Base-by-base conservation (phyloP, 768 basidiomycete species). In the Punctularia strigosozonata region DNA sequence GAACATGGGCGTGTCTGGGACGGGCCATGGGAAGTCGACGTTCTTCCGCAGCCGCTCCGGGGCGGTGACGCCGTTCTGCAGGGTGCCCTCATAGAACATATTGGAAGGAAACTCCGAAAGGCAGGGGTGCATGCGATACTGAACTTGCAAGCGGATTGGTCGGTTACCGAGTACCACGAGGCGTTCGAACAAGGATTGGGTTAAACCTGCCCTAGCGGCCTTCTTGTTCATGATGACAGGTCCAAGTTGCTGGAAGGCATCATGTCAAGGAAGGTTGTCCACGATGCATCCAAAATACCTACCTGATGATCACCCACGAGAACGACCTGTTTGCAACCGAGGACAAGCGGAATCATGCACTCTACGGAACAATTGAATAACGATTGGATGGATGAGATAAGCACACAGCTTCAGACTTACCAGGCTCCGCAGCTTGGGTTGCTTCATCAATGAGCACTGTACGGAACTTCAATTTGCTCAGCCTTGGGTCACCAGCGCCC, bases 221-320 rank as follows among this genome's bases (percentile, higher is more conserved):
- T 99, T 98, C 75, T 99, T 99, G 75, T 98, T 99, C 95, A 99
- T 98, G 57, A 99, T 97, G 51, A 98, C 95, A 5, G 95, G 95
- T 1, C 95, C 95, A 36, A 98, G 80, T 71, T 98, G 95, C 67
- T 85, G 56, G 24, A 38, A 23, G 40, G 43, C 21, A 32, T 6
- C 15, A 28, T 33, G 43, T 48, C 30, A 49, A 35, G 20, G 36
- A 12, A 36, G 23, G 19, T 28, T 42, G n/a, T n/a, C n/a, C 36
- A 41, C 23, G 5, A 34, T 40, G 31, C 15, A 32, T 40, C 23
- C 12, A 31, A 15, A 35, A 41, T n/a, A 45, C 52, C 31, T 31
- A 49, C 52, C 47, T 64, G 88, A 58, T 95, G 87, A 62, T 97
- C 94, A 38, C 95, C 95, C 39, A 99, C 95, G 28, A 99, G 75